Evolutionary conservation across 805 yeast species (phyloP).

Genomic region (Isabelozyma pseudorhagii): DNA sequence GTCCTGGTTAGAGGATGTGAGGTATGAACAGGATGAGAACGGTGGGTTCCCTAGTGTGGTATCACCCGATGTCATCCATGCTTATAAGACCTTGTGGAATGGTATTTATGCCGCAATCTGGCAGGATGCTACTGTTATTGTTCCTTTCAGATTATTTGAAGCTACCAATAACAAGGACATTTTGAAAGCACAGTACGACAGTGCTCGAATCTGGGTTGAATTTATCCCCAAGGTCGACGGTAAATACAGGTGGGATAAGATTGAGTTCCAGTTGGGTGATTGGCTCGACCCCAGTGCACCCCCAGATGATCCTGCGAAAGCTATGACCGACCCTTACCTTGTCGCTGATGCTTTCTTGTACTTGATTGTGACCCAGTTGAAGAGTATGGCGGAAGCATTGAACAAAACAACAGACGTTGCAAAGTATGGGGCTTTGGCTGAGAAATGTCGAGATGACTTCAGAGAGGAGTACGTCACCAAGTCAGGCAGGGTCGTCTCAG

Average conservation of each 20-base stretch:
- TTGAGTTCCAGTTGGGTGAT: conserved; percentile 3
- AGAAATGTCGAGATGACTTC: conserved; percentile 10
- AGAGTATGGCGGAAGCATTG: conserved; percentile 4
- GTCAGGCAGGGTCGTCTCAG: conserved; percentile 12
- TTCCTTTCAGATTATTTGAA: conserved; percentile 9
- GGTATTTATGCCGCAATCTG: conserved; percentile 17
- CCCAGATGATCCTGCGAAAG: conserved; percentile 16
- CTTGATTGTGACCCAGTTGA: conserved; percentile 7
- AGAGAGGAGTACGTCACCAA: conserved; percentile 10
- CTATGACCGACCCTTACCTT: conserved; percentile 14
- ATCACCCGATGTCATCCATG: conserved; percentile 13
- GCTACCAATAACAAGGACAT: conserved; percentile 7
- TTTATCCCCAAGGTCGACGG: conserved; percentile 10
- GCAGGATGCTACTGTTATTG: conserved; percentile 19
- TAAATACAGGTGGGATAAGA: conserved; percentile 6
- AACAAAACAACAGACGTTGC: conserved; percentile 3
- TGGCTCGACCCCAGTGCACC: conserved; percentile 20
- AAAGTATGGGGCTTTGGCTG: conserved; percentile 5
- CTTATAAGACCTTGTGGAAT: conserved; percentile 14
- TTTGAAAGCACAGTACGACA: conserved; percentile 6
- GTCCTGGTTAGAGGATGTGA: conserved; percentile 16
- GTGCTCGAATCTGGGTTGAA: conserved; percentile 10
- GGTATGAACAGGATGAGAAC: conserved; percentile 12
- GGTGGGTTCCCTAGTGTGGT: conserved; percentile 13
- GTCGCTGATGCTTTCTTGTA: conserved; percentile 20